These are phyloP conservation scores for Dendrocalamus latiflorus DNA, from an alignment of 202 grass and related monocot species.

Conservation along the genomic window DNA sequence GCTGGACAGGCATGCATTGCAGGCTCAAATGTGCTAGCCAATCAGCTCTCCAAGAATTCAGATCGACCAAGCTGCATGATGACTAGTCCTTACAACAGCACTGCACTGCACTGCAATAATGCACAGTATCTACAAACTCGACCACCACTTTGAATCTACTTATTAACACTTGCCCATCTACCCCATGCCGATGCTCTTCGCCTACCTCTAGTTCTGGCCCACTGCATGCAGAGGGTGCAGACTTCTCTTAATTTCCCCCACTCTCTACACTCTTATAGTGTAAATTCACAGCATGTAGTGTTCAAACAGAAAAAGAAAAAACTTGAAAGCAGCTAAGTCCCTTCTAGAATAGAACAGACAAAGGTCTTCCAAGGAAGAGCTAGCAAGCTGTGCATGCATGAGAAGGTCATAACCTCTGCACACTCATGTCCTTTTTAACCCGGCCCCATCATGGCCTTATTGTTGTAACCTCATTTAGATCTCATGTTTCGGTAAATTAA, in stretches of 20 bases:
- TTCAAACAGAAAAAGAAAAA: background rate
- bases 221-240: background rate
- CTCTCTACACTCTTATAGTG: background rate
- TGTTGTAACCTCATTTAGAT: too few relatives aligned
- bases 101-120: background rate
- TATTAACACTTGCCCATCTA: background rate
- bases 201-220: constrained; percentile 4
- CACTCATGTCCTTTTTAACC: too few relatives aligned
- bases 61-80: background rate
- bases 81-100: background rate
- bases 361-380: constrained; percentile 36
- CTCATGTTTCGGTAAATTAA: too few relatives aligned
- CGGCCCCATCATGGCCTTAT: background rate
- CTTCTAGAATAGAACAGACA: constrained; percentile 49
- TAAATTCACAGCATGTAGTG: background rate
- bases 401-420: too few relatives aligned
- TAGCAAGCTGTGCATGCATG: constrained; percentile 37
- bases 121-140: background rate
- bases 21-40: background rate
- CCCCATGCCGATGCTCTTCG: background rate
- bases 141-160: background rate
- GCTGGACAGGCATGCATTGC: background rate
- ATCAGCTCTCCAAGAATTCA: background rate
- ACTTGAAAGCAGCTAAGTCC: background rate
- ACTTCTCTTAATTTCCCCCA: background rate